phyloP scores from a whole-genome alignment of 2,329 filamentous ascomycete genomes.

The Fusarium sarcochroum region DNA sequence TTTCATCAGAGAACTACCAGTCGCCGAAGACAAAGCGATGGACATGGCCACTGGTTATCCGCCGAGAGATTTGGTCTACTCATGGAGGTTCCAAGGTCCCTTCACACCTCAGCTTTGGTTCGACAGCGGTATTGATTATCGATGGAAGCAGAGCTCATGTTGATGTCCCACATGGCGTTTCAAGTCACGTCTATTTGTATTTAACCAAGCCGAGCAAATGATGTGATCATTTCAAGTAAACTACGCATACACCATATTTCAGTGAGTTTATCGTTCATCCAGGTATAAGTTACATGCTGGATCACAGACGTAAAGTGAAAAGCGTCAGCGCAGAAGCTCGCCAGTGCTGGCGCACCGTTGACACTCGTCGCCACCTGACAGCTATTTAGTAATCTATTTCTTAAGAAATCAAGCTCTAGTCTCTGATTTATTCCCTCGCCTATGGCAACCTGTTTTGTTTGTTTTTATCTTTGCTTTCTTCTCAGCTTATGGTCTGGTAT shows the following conservation, averaged over 20 bases:
- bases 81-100: constrained; percentile 57
- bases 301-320: not conserved
- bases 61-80: constrained; percentile 46
- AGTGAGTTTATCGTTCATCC: not conserved
- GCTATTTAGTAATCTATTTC: no score
- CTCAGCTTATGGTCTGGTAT: not conserved
- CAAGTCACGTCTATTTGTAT: not conserved
- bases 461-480: not conserved
- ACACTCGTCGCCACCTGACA: constrained; percentile 22
- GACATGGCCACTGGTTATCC: constrained; percentile 51
- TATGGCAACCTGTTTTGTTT: not conserved
- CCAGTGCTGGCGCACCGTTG: not conserved
- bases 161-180: not conserved
- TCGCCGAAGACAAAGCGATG: constrained; percentile 59
- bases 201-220: not conserved
- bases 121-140: constrained; percentile 61
- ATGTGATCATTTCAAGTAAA: not conserved
- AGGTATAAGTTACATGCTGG: not conserved
- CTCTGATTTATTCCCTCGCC: constrained; percentile 6
- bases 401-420: not conserved
- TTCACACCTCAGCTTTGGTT: constrained; percentile 63
- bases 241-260: not conserved
- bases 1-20: constrained; percentile 56
- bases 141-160: constrained; percentile 49
- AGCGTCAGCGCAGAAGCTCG: not conserved